These are phyloP conservation scores for Russula vinacea DNA, from an alignment of 768 basidiomycete species.

Conservation along the genomic window DNA sequence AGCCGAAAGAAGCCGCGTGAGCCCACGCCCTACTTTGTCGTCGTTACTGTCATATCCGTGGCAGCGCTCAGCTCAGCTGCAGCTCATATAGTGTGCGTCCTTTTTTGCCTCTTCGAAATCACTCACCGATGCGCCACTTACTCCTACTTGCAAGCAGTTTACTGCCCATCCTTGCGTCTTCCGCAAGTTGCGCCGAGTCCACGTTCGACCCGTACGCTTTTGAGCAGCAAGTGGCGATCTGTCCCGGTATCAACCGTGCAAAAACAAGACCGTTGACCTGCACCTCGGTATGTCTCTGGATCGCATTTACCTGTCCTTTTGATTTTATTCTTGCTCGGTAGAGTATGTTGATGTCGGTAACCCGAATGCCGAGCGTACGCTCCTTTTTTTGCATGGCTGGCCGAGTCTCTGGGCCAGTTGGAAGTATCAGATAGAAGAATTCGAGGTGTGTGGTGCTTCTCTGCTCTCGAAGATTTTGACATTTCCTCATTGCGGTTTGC, in stretches of 20 bases:
- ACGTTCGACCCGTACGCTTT: conserved; percentile 9
- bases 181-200: not conserved
- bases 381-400: conserved; percentile 78
- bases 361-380: conserved; percentile 45
- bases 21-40: no score
- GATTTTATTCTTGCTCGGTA: not conserved
- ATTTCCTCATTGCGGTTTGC: not conserved
- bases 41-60: no score
- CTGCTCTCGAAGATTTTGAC: not conserved
- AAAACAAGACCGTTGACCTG: conserved; percentile 19
- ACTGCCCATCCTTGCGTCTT: not conserved
- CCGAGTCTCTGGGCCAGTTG: conserved; percentile 74
- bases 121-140: not conserved
- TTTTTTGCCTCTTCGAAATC: not conserved
- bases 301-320: not conserved
- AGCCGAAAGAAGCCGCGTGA: no score
- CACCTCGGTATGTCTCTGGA: conserved; percentile 18
- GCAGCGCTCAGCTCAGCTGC: no score
- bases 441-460: conserved; percentile 45
- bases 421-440: conserved; percentile 66
- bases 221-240: conserved; percentile 12
- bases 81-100: no score
- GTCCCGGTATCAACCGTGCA: conserved; percentile 24
- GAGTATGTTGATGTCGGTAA: conserved; percentile 60
- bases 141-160: conserved; percentile 9